A percentile compares a stretch with the other conserved stretches of the same genome.
These are phyloP conservation scores for Camellia oleifera DNA, from an alignment of 179 eudicot species.

Conservation along the genomic window DNA sequence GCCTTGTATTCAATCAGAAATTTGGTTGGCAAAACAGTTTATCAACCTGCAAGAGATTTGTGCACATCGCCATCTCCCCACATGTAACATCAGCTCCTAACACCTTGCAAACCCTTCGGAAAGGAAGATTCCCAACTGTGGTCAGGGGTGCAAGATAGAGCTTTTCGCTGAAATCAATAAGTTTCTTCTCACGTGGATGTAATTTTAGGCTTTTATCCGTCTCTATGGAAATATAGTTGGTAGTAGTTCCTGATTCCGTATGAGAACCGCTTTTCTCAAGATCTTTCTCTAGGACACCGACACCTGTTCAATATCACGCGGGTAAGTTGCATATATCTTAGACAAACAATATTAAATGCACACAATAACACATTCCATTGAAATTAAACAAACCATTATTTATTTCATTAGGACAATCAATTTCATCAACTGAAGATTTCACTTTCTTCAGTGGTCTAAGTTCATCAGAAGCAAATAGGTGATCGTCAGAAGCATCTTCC, in stretches of 20 bases:
- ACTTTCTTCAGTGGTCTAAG: constrained; percentile 68
- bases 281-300: constrained; percentile 27
- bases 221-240: constrained; percentile 37
- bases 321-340: constrained; percentile 1
- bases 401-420: constrained; percentile 22
- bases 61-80: constrained; percentile 99
- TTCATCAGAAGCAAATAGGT: constrained; percentile 36
- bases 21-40: neutral
- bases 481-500: constrained; percentile 31
- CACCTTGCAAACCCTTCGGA: constrained; percentile 84
- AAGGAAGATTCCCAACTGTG: constrained; percentile 97
- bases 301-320: constrained; percentile 26
- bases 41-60: constrained; percentile 91
- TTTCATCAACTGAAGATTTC: constrained; percentile 46
- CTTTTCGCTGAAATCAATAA: constrained; percentile 84
- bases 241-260: constrained; percentile 24
- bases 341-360: neutral
- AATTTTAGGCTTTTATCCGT: constrained; percentile 67
- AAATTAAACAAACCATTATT: constrained; percentile 37
- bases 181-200: constrained; percentile 75
- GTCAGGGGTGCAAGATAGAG: constrained; percentile 96
- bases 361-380: neutral
- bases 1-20: neutral
- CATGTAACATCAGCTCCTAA: constrained; percentile 97
- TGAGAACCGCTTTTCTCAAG: constrained; percentile 27